Evolutionary conservation across 106 monocot species (phyloP), one percentile per base, ranked within the genome.

Genomic region (Dioscorea dumetorum): DNA sequence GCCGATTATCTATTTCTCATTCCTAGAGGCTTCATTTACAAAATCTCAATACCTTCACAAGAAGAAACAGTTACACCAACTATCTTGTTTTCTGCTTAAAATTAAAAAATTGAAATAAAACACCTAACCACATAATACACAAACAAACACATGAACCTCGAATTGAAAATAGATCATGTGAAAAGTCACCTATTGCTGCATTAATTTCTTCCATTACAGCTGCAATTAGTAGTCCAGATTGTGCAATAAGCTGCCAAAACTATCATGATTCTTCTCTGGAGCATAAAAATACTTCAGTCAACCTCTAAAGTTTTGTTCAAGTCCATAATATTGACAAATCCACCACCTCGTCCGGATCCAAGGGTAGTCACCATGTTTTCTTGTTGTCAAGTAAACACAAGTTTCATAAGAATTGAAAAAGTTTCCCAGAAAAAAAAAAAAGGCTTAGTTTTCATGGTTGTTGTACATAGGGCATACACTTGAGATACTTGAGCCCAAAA

Each of bases 311-410:
- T 61, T 20, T 74, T 67, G 21, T 54, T 79, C 8, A 91, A 75
- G 77, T 91, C 81, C 51, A 86, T 49, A 75, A 83, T 50, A 73
- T 78, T 70, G 20, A 95, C 66, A 65, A 75, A 79, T 32, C 88
- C 94, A 68, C 85, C 78, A 68, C 73, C 72, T 48, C 9, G 62
- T 62, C 88, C 85, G 15, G 80, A 87, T 53, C 95, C 95, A 70
- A 95, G 86, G 60, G 91, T 86, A 4, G 85, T 84, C 71, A 95
- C 76, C 88, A 85, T 95, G 88, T 88, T 67, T 82, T 74, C 56
- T 24, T 57, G 33, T 69, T 67, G 91, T 87, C 72, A 84, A 84
- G 87, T 17, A 67, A 64, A 19, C 41, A 64, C 78, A 73, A 60
- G n/a, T 58, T 22, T 33, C 0, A 22, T 1, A 52, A 28, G 28